A percentile compares a stretch with the other conserved stretches of the same genome.
phyloP scores from a whole-genome alignment of 1,284 basidiomycete genomes.

The Pyrrhoderma lamaoense region DNA sequence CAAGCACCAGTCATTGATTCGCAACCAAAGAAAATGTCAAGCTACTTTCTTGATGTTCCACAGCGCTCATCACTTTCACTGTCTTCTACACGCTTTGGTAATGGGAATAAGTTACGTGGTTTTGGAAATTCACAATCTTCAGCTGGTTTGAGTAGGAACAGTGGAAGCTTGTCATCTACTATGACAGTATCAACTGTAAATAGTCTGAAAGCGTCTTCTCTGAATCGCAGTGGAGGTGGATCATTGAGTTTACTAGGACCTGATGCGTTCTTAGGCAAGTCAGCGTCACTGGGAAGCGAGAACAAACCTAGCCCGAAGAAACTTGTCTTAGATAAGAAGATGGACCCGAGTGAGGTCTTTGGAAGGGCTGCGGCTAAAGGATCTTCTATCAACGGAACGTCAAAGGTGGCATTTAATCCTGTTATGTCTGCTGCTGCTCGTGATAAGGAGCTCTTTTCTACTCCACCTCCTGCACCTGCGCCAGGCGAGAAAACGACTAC shows the following conservation, averaged over 20 bases:
- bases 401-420: conserved; percentile 63
- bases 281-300: conserved; percentile 51
- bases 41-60: conserved; percentile 63
- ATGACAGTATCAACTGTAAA: conserved; percentile 32
- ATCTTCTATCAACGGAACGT: conserved; percentile 22
- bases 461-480: conserved; percentile 22
- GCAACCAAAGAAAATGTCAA: conserved; percentile 62
- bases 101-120: conserved; percentile 61
- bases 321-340: conserved; percentile 79
- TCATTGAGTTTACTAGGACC: conserved; percentile 43
- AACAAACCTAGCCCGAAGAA: conserved; percentile 88
- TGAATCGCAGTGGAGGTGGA: conserved; percentile 30
- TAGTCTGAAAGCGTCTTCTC: neutral
- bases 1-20: conserved; percentile 53
- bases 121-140: conserved; percentile 38
- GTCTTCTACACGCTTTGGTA: conserved; percentile 50
- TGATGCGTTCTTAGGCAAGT: conserved; percentile 45
- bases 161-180: conserved; percentile 29
- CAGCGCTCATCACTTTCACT: conserved; percentile 55
- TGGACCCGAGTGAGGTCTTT: conserved; percentile 65
- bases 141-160: conserved; percentile 30
- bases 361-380: conserved; percentile 43
- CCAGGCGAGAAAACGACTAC: conserved; percentile 13
- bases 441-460: conserved; percentile 49
- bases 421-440: conserved; percentile 64